Percentiles rank a stretch among this genome's conserved stretches.
Conservation (phyloP, 2,329 filamentous ascomycete species). For the Ustulina deusta region DNA sequence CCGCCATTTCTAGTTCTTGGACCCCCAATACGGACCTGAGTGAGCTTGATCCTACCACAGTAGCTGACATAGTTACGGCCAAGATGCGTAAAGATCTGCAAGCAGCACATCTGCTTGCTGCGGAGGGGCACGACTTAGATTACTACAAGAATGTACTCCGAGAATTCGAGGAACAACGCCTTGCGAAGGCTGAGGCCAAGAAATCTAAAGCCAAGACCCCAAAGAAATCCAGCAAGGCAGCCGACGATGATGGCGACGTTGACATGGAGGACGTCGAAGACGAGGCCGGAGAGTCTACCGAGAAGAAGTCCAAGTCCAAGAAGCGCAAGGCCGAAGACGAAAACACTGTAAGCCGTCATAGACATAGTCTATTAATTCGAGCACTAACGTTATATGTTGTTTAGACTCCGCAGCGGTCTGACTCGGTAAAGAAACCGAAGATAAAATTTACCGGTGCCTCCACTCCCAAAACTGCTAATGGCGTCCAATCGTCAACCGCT, state of each 20-base stretch:
- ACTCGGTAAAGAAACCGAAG: constrained; percentile 76
- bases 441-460: constrained; percentile 73
- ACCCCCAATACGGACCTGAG: constrained; percentile 85
- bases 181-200: constrained; percentile 65
- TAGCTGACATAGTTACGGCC: constrained; percentile 74
- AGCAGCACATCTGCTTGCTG: constrained; percentile 82
- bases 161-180: constrained; percentile 74
- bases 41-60: constrained; percentile 79
- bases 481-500: constrained; percentile 60
- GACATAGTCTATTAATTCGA: neutral
- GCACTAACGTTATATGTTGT: constrained; percentile 17
- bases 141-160: constrained; percentile 86
- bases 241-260: constrained; percentile 67
- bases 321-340: constrained; percentile 91
- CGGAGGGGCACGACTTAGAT: constrained; percentile 79
- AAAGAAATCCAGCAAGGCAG: constrained; percentile 61
- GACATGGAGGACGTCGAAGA: constrained; percentile 73
- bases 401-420: constrained; percentile 68
- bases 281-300: constrained; percentile 57
- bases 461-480: constrained; percentile 77
- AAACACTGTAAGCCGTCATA: constrained; percentile 69
- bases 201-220: constrained; percentile 48
- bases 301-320: constrained; percentile 67
- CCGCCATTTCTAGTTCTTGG: constrained; percentile 76
- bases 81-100: constrained; percentile 86